A percentile compares a stretch with the other conserved stretches of the same genome.
Evolutionary conservation across 169 alveolate genomes (phyloP).

Genomic region (Babesia ovata): DNA sequence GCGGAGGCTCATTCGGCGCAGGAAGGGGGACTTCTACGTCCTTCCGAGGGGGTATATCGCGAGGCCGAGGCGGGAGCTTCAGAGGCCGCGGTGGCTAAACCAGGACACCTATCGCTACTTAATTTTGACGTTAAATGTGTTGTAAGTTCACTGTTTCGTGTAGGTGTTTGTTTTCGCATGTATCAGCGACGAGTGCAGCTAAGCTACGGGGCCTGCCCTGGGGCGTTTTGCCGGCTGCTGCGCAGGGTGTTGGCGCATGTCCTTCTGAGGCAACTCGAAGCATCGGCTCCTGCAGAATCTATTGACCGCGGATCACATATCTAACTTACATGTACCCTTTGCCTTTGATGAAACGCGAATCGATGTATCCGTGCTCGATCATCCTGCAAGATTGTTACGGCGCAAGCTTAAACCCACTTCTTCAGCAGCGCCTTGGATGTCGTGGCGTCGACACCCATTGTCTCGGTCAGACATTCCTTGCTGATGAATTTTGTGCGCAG

Average conservation of each 20-base stretch:
- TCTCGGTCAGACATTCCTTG: conserved; percentile 26
- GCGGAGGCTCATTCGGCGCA: conserved; percentile 64
- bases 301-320: not conserved
- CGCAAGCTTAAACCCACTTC: conserved; percentile 20
- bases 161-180: too few species aligned
- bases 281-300: conserved; percentile 37
- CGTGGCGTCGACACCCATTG: conserved; percentile 40
- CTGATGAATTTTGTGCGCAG: conserved; percentile 26
- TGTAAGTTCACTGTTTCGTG: not conserved
- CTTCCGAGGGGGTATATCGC: conserved; percentile 48
- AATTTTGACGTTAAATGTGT: not conserved
- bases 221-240: not conserved
- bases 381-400: conserved; percentile 1
- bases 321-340: conserved; percentile 57
- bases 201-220: not conserved
- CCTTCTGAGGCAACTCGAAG: conserved; percentile 37
- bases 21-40: conserved; percentile 64
- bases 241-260: not conserved
- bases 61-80: conserved; percentile 69
- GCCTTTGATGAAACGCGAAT: conserved; percentile 34
- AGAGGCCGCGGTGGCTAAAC: conserved; percentile 46
- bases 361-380: conserved; percentile 61
- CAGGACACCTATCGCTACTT: conserved; percentile 19
- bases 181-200: too few species aligned
- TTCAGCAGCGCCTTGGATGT: conserved; percentile 43